Conservation (phyloP, 768 basidiomycete species). For the Chalciporus chontae region DNA sequence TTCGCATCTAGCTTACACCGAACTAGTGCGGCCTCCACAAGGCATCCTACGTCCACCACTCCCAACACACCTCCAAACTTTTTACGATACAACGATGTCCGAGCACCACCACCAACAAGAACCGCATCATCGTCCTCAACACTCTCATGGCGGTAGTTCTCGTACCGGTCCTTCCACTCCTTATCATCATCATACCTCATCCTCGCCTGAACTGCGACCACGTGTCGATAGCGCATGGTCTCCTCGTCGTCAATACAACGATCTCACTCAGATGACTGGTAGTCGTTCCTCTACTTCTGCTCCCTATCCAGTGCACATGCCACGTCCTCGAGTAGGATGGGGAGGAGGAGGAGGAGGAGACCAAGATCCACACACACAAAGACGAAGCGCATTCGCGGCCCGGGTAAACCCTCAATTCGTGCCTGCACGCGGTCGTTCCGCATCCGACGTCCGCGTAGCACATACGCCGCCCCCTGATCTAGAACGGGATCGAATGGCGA, state of each 20-base stretch:
- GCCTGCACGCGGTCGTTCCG: conserved; percentile 19
- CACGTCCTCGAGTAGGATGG: too few species aligned
- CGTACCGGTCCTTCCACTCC: conserved; percentile 9
- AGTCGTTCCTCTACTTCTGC: conserved; percentile 7
- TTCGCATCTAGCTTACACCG: not conserved
- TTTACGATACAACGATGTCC: conserved; percentile 3
- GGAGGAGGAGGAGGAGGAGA: not conserved
- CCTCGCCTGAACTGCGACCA: conserved; percentile 23
- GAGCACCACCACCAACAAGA: not conserved
- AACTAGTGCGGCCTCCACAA: conserved; percentile 10
- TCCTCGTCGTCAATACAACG: conserved; percentile 17
- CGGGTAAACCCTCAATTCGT: conserved; percentile 10
- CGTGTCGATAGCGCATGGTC: conserved; percentile 19
- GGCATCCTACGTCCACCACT: conserved; percentile 19
- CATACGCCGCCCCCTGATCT: conserved; percentile 25
- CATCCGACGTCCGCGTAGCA: conserved; percentile 20
- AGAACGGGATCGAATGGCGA: conserved; percentile 26
- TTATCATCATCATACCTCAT: conserved; percentile 21
- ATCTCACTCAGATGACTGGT: conserved; percentile 4
- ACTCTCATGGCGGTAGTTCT: conserved; percentile 5
- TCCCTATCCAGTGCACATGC: not conserved
- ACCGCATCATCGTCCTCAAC: not conserved
- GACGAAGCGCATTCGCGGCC: conserved; percentile 14
- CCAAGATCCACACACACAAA: conserved; percentile 4
- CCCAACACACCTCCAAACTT: not conserved